Conservation (phyloP, 2,329 filamentous ascomycete genomes). For the Clonostachys rhizophaga region DNA sequence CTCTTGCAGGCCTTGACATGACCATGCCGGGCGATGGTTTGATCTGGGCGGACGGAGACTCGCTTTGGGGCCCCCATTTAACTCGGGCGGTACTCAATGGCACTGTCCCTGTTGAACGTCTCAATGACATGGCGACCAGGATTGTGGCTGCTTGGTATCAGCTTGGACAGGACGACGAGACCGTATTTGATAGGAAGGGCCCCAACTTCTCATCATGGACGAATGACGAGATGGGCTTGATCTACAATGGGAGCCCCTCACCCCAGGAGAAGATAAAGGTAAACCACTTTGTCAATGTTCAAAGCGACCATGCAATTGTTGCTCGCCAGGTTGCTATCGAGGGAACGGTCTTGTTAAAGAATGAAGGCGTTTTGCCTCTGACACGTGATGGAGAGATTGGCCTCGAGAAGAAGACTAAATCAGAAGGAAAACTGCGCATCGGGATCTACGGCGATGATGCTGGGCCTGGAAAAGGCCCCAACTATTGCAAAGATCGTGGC, state of each 20-base stretch:
- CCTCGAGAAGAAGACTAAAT: conserved; percentile 10
- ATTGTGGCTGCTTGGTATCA: conserved; percentile 91
- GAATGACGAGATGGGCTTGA: conserved; percentile 42
- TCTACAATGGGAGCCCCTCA: conserved; percentile 45
- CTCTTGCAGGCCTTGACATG: conserved; percentile 61
- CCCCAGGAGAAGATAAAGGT: conserved; percentile 38
- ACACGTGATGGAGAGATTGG: conserved; percentile 18
- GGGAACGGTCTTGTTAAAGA: conserved; percentile 55
- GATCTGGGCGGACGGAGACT: conserved; percentile 63
- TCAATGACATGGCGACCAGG: conserved; percentile 86
- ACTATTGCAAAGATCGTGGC: conserved; percentile 61
- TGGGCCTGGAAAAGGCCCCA: conserved; percentile 49
- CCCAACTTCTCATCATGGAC: conserved; percentile 81
- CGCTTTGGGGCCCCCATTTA: conserved; percentile 76
- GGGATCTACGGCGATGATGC: conserved; percentile 51
- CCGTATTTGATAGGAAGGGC: conserved; percentile 54
- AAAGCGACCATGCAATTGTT: conserved; percentile 42
- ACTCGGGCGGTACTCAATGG: conserved; percentile 76
- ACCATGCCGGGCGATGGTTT: conserved; percentile 66
- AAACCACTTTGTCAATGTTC: conserved; percentile 65
- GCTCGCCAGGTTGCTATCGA: conserved; percentile 51
- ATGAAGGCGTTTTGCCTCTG: conserved; percentile 53
- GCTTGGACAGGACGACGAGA: conserved; percentile 67
- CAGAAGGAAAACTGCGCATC: conserved; percentile 34
- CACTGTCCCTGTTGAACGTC: conserved; percentile 70